phyloP scores from a whole-genome alignment of 179 eudicot species.

The Spergularia azorica region DNA sequence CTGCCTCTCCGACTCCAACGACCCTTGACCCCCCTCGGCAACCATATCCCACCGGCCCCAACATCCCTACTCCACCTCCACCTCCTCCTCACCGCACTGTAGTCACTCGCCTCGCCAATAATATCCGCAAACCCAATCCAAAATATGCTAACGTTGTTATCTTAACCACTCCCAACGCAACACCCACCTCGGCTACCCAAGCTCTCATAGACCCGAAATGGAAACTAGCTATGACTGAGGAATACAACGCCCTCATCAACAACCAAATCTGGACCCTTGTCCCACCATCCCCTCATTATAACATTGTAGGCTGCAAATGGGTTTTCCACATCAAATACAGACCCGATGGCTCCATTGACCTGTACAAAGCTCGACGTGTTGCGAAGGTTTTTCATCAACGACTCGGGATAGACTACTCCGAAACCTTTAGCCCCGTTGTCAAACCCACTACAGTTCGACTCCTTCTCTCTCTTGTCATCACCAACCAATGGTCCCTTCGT shows the following conservation, averaged over 20 bases:
- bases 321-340: no score
- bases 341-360: no score
- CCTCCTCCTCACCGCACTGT: neutral
- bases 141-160: no score
- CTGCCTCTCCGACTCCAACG: neutral
- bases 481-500: no score
- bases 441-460: neutral
- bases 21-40: neutral
- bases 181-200: neutral
- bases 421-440: neutral
- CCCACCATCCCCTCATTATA: no score
- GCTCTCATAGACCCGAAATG: neutral
- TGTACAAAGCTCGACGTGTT: neutral
- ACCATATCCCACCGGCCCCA: neutral
- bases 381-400: neutral
- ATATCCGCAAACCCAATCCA: neutral
- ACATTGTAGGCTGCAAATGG: no score
- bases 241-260: no score
- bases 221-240: no score
- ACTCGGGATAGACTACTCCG: neutral
- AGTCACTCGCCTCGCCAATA: neutral
- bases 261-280: no score
- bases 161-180: neutral
- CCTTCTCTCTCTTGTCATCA: no score
- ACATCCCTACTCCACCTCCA: neutral